phyloP scores from a whole-genome alignment of 1,284 basidiomycete genomes.

The Cryptococcus sp. region DNA sequence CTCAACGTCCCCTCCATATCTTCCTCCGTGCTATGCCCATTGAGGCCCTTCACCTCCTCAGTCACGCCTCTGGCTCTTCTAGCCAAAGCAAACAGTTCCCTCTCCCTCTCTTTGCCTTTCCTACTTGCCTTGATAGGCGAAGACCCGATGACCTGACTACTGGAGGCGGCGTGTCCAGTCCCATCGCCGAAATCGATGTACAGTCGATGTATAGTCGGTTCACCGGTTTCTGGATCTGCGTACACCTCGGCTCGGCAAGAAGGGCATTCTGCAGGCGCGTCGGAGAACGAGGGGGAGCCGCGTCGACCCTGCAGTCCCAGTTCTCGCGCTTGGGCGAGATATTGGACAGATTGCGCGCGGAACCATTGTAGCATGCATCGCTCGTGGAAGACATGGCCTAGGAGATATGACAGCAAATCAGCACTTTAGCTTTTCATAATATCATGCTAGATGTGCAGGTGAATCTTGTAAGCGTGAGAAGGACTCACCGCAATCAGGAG shows the following conservation, averaged over 20 bases:
- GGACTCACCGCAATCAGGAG: constrained; percentile 47
- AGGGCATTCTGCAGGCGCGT: constrained; percentile 43
- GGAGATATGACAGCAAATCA: neutral
- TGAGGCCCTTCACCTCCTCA: constrained; percentile 26
- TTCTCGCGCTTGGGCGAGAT: constrained; percentile 24
- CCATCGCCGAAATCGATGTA: constrained; percentile 37
- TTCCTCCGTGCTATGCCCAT: constrained; percentile 22
- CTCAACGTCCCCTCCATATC: constrained; percentile 27
- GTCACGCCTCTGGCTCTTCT: constrained; percentile 31
- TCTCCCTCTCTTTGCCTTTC: constrained; percentile 18
- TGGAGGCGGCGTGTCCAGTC: constrained; percentile 1
- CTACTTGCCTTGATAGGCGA: constrained; percentile 7
- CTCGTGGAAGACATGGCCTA: constrained; percentile 50
- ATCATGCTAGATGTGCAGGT: neutral
- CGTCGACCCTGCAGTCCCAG: constrained; percentile 20
- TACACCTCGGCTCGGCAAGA: constrained; percentile 41
- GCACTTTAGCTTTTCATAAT: too few species aligned
- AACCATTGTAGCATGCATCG: constrained; percentile 41
- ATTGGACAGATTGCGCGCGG: constrained; percentile 27
- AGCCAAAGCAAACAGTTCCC: constrained; percentile 32
- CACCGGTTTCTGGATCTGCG: constrained; percentile 37
- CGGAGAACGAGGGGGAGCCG: constrained; percentile 20
- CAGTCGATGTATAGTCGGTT: constrained; percentile 36
- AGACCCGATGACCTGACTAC: constrained; percentile 10
- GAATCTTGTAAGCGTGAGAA: too few species aligned